Percentiles rank a stretch among this genome's conserved stretches.
Evolutionary conservation across 192 early-diverging fungal genomes (phyloP).

Genomic region (Funneliformis mosseae): DNA sequence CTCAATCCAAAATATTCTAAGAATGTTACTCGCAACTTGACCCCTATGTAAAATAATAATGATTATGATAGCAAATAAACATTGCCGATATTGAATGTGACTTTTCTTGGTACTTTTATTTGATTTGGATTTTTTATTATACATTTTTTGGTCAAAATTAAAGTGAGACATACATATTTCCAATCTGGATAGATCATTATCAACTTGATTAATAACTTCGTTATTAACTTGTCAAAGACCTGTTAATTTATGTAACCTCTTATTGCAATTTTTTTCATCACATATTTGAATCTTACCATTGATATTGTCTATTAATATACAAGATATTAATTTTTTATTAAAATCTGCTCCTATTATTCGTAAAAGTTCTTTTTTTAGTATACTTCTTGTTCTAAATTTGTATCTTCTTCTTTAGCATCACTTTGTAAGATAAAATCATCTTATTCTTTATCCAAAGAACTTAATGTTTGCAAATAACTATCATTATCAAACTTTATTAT

Average conservation of each 20-base stretch:
- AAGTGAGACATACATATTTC: neutral
- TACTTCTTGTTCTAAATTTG: neutral
- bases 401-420: neutral
- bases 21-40: too few species aligned
- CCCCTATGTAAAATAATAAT: too few species aligned
- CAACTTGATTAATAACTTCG: neutral
- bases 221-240: neutral
- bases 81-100: too few species aligned
- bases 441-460: neutral
- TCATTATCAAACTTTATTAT: neutral
- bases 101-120: too few species aligned
- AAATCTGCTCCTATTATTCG: too few species aligned
- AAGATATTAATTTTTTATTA: neutral
- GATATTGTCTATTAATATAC: neutral
- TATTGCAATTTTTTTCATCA: neutral
- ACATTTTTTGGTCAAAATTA: neutral
- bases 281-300: neutral
- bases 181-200: neutral
- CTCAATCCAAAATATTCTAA: too few species aligned
- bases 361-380: too few species aligned
- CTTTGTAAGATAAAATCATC: neutral
- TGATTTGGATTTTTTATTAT: constrained; percentile 9
- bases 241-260: neutral
- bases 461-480: neutral
- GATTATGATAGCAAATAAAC: too few species aligned